Evolutionary conservation across 176 grass and related monocot genomes (phyloP).

Genomic region (Avena atlantica): DNA sequence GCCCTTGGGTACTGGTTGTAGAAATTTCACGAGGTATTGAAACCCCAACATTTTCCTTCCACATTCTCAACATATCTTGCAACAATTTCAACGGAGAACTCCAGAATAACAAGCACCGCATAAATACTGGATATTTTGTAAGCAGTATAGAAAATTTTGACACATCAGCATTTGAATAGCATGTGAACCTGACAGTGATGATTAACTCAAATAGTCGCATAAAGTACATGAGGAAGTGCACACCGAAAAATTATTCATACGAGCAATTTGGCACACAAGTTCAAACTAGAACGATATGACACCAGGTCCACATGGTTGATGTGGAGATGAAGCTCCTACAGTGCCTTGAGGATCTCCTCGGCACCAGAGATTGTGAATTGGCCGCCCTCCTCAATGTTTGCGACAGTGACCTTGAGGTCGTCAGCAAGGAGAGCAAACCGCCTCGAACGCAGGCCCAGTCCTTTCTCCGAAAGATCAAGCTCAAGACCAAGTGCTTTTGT

Average conservation of each 20-base stretch:
- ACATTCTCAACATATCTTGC: background rate
- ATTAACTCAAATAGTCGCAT: background rate
- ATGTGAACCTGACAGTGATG: background rate
- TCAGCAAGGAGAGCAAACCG: constrained; percentile 83
- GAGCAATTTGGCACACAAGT: background rate
- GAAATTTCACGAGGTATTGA: background rate
- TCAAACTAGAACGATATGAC: constrained; percentile 24
- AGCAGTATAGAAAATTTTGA: background rate
- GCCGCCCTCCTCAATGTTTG: constrained; percentile 93
- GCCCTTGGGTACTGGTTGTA: background rate
- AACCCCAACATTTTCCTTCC: background rate
- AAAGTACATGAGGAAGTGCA: constrained; percentile 24
- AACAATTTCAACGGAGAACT: background rate
- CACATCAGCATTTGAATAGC: background rate
- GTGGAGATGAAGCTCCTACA: constrained; percentile 44
- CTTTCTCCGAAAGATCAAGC: constrained; percentile 89
- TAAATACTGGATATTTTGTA: background rate
- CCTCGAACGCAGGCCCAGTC: constrained; percentile 72
- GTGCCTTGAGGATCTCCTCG: constrained; percentile 92
- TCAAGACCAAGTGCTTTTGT: constrained; percentile 85
- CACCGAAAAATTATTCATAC: constrained; percentile 36
- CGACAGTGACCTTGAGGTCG: constrained; percentile 74
- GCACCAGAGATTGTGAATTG: constrained; percentile 93
- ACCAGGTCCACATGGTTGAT: background rate
- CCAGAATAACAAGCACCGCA: background rate